phyloP scores from a whole-genome alignment of 805 yeast genomes.

The Lipomyces yamadae region DNA sequence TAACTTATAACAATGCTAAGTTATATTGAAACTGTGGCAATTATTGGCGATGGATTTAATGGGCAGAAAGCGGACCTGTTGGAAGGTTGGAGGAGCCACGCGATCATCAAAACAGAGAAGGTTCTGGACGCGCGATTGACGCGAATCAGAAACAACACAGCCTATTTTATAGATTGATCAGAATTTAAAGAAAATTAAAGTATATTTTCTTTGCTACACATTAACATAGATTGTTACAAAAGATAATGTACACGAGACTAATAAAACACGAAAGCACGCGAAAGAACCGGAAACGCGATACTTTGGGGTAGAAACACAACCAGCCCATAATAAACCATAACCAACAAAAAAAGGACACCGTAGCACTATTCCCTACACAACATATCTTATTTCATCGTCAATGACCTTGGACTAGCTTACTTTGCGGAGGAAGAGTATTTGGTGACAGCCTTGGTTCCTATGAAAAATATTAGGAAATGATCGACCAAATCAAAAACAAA shows the following conservation, averaged over 20 bases:
- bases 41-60: too few species aligned
- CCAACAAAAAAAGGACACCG: slow-evolving; percentile 36
- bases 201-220: slow-evolving; percentile 1
- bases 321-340: slow-evolving; percentile 33
- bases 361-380: slow-evolving; percentile 18
- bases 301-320: slow-evolving; percentile 11
- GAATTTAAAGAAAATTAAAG: neutral
- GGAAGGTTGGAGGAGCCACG: too few species aligned
- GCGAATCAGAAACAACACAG: too few species aligned
- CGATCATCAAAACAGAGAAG: too few species aligned
- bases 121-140: too few species aligned
- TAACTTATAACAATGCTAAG: too few species aligned
- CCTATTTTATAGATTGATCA: neutral
- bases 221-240: slow-evolving; percentile 4
- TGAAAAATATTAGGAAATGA: neutral
- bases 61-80: too few species aligned
- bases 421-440: slow-evolving; percentile 39
- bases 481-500: slow-evolving; percentile 6
- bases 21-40: too few species aligned
- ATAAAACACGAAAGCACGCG: slow-evolving; percentile 32
- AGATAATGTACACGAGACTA: slow-evolving; percentile 33
- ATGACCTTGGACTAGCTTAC: slow-evolving; percentile 12
- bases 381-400: slow-evolving; percentile 6
- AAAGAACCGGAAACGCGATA: slow-evolving; percentile 15
- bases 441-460: slow-evolving; percentile 39